Evolutionary conservation across 2,329 filamentous ascomycete genomes (phyloP).

Genomic region (Sclerotinia spermophila): DNA sequence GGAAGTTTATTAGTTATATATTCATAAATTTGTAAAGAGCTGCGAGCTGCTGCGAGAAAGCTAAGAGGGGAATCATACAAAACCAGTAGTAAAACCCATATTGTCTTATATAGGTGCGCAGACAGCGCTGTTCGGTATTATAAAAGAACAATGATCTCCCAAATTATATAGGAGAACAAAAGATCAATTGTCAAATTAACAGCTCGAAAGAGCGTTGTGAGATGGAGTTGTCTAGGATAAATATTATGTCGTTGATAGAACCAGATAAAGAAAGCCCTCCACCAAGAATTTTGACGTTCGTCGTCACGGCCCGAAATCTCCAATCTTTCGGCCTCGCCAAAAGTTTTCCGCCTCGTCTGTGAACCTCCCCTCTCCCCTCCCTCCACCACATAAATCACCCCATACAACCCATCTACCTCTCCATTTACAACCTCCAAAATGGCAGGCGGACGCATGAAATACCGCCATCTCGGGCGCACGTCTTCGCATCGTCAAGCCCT

Average conservation of each 20-base stretch:
- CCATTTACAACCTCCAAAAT: constrained; percentile 48
- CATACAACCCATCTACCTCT: neutral
- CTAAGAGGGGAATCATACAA: constrained; percentile 51
- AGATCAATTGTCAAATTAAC: constrained; percentile 2
- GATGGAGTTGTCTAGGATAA: constrained; percentile 14
- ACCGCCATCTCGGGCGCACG: constrained; percentile 80
- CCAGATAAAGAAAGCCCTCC: constrained; percentile 10
- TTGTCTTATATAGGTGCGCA: constrained; percentile 24
- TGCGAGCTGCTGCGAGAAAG: neutral
- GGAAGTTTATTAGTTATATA: constrained; percentile 18
- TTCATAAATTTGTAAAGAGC: neutral
- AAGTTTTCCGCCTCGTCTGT: constrained; percentile 21
- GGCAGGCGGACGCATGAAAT: constrained; percentile 84
- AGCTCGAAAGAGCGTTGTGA: constrained; percentile 26
- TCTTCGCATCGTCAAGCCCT: constrained; percentile 88
- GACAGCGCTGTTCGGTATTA: constrained; percentile 19
- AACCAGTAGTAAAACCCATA: constrained; percentile 73
- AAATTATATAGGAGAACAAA: neutral
- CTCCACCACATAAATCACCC: neutral
- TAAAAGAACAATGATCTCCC: neutral
- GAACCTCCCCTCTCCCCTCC: neutral
- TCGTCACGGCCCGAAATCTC: neutral
- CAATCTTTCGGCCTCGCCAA: constrained; percentile 25
- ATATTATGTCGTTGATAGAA: constrained; percentile 21
- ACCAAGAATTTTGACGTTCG: constrained; percentile 13